phyloP scores from a whole-genome alignment of 2,329 filamentous ascomycete genomes.

The Aspergillus sp. region DNA sequence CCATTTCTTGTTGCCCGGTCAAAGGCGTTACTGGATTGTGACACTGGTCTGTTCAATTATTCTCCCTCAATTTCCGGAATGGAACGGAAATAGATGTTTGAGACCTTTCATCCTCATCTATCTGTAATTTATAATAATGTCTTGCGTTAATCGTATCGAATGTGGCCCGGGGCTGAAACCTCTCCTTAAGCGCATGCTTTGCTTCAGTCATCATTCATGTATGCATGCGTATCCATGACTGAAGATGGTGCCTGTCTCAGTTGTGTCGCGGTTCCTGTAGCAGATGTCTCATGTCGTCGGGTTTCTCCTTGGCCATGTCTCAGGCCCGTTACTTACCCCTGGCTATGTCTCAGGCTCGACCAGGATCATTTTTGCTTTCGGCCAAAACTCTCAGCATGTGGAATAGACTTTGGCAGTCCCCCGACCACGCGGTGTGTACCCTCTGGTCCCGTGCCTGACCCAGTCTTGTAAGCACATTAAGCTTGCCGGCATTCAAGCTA shows the following conservation, averaged over 20 bases:
- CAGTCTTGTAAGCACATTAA: neutral
- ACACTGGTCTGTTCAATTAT: neutral
- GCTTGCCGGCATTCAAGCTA: neutral
- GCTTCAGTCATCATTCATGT: neutral
- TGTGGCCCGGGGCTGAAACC: neutral
- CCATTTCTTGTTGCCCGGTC: neutral
- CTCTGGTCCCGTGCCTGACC: neutral
- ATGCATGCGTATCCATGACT: neutral
- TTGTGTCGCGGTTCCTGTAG: neutral
- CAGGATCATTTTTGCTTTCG: neutral
- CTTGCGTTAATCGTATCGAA: neutral
- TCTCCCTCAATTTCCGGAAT: neutral
- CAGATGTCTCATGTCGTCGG: neutral
- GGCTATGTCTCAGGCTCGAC: neutral
- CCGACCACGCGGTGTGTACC: neutral
- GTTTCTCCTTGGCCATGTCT: neutral
- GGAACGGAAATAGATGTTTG: neutral
- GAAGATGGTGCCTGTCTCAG: neutral
- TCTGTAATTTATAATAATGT: neutral
- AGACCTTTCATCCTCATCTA: neutral
- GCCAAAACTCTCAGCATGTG: neutral
- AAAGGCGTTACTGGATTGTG: neutral
- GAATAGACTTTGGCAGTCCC: neutral
- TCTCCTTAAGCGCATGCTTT: neutral
- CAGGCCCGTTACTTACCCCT: neutral